phyloP scores from a whole-genome alignment of 768 basidiomycete genomes.

The Xerocomus potaroensis region DNA sequence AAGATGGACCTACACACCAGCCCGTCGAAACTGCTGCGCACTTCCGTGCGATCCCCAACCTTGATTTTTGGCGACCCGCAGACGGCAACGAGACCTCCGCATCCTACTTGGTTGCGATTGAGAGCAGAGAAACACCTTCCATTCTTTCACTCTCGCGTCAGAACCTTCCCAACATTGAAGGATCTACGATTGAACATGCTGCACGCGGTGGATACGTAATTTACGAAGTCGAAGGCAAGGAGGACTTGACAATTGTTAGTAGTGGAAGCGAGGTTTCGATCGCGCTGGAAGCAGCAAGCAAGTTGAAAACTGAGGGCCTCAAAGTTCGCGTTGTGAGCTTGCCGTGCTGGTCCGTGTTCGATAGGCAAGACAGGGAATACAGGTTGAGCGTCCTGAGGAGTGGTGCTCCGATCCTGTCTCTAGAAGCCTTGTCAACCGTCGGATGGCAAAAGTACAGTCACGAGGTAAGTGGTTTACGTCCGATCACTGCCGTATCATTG shows the following conservation, averaged over 20 bases:
- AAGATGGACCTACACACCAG: conserved; percentile 96
- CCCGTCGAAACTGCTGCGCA: conserved; percentile 86
- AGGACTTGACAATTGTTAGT: conserved; percentile 87
- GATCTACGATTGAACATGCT: conserved; percentile 81
- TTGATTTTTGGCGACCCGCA: conserved; percentile 89
- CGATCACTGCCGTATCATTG: not conserved
- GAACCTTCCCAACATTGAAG: conserved; percentile 90
- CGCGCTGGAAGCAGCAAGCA: conserved; percentile 79
- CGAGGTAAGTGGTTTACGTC: conserved; percentile 43
- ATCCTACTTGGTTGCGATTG: conserved; percentile 76
- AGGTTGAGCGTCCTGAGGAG: conserved; percentile 79
- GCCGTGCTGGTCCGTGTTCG: conserved; percentile 88
- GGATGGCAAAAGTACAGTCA: conserved; percentile 92
- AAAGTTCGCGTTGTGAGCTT: conserved; percentile 81
- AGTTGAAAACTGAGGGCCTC: conserved; percentile 72
- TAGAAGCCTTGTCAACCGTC: conserved; percentile 79
- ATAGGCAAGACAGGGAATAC: conserved; percentile 77
- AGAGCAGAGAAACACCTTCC: conserved; percentile 74
- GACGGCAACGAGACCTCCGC: conserved; percentile 98
- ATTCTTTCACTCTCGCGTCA: conserved; percentile 81
- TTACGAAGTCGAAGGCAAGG: conserved; percentile 63
- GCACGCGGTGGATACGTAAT: conserved; percentile 85
- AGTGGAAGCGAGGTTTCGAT: conserved; percentile 88
- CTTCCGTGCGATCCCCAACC: conserved; percentile 86
- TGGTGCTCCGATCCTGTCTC: conserved; percentile 83